These are phyloP conservation scores for Lodderomyces oxycetoniae DNA, from an alignment of 1,139 yeast species.

Conservation along the genomic window DNA sequence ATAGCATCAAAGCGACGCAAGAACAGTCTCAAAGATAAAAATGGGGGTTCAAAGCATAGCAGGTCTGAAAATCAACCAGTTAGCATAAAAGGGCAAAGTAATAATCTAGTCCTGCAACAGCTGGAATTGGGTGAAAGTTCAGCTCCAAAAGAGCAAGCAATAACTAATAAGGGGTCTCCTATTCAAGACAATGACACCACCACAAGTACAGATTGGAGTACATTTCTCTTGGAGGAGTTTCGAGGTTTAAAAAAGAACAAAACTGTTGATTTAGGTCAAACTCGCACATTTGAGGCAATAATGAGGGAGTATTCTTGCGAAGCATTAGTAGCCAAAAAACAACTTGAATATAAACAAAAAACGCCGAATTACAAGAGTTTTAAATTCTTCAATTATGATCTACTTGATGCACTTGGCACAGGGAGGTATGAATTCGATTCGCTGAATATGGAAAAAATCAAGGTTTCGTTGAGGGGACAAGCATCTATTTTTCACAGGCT, in stretches of 20 bases:
- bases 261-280: slow-evolving; percentile 1
- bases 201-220: slow-evolving; percentile 3
- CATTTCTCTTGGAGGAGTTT: slow-evolving; percentile 1
- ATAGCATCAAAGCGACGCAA: no score
- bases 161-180: no score
- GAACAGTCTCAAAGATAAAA: no score
- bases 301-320: slow-evolving; percentile 1
- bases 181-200: no score
- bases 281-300: not conserved
- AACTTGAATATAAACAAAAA: not conserved
- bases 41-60: no score
- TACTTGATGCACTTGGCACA: slow-evolving; percentile 3
- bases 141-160: no score
- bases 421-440: slow-evolving; percentile 3
- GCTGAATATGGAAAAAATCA: not conserved
- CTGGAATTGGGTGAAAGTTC: no score
- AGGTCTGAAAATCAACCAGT: no score
- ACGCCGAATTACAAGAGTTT: slow-evolving; percentile 5
- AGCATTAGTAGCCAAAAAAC: not conserved
- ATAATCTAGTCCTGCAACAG: no score
- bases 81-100: no score
- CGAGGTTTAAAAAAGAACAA: not conserved
- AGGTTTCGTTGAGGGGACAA: not conserved
- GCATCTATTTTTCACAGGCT: no score
- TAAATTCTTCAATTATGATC: slow-evolving; percentile 7